Conservation (phyloP, 257 asterid genomes). For the Galeopsis tetrahit region DNA sequence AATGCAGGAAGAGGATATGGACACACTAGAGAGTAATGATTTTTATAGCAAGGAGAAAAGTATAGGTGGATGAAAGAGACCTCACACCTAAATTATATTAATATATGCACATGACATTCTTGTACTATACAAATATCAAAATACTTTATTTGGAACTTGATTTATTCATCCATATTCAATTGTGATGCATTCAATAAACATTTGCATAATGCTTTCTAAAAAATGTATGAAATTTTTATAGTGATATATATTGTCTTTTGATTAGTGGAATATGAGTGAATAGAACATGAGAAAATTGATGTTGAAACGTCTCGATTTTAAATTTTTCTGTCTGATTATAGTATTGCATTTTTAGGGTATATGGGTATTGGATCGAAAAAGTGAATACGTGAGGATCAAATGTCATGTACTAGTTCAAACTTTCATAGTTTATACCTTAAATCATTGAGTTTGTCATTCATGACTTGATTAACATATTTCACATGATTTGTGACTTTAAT, state of each 20-base stretch:
- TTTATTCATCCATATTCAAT: not conserved
- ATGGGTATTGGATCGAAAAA: too few relatives aligned
- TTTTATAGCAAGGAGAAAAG: conserved; percentile 29
- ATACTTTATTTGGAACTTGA: not conserved
- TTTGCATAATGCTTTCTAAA: too few relatives aligned
- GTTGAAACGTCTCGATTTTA: not conserved
- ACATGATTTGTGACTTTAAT: too few relatives aligned
- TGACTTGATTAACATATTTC: too few relatives aligned
- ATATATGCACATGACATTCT: conserved; percentile 45
- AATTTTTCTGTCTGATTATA: not conserved
- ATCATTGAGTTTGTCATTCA: too few relatives aligned
- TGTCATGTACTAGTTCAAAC: too few relatives aligned
- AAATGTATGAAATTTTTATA: too few relatives aligned
- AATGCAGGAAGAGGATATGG: conserved; percentile 18
- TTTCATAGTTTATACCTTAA: too few relatives aligned
- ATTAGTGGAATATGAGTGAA: too few relatives aligned
- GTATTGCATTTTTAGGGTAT: too few relatives aligned
- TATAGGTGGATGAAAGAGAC: conserved; percentile 68
- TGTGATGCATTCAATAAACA: not conserved
- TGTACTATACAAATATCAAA: not conserved
- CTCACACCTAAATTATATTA: conserved; percentile 48
- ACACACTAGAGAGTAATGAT: conserved; percentile 29
- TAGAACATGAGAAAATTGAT: not conserved
- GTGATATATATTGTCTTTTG: not conserved
- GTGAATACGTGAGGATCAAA: too few relatives aligned